These are phyloP conservation scores for Tuber calosporum DNA, from an alignment of 495 filamentous ascomycete genomes.

Conservation along the genomic window DNA sequence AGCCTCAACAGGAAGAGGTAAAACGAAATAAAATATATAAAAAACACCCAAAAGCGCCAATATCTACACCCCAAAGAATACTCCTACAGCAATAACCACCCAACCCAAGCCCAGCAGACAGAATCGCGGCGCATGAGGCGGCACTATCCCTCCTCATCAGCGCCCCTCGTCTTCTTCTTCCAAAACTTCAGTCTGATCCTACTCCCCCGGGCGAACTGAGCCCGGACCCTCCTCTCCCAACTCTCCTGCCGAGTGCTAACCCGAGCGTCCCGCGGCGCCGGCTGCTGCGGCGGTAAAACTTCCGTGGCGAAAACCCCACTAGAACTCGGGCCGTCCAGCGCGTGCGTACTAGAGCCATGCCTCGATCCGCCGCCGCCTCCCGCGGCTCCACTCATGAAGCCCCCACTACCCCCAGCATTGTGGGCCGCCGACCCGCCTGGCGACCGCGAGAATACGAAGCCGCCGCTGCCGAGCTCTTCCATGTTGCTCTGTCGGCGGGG, in stretches of 20 bases:
- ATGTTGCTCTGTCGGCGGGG: constrained; percentile 24
- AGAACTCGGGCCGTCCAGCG: not conserved
- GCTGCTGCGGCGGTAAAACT: not conserved
- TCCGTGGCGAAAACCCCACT: constrained; percentile 10
- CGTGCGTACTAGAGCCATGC: not conserved
- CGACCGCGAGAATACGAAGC: not conserved
- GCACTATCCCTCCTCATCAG: not conserved
- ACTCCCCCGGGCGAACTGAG: constrained; percentile 22
- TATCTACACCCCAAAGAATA: constrained; percentile 2
- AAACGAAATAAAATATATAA: constrained; percentile 19
- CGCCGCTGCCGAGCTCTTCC: constrained; percentile 12
- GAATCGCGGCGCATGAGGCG: not conserved
- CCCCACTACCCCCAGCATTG: not conserved
- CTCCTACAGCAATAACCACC: not conserved
- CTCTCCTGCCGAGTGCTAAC: constrained; percentile 31
- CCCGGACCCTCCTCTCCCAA: constrained; percentile 36
- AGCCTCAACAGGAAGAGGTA: constrained; percentile 17
- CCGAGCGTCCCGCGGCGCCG: not conserved
- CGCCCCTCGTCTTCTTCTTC: constrained; percentile 22
- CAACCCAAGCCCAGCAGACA: not conserved
- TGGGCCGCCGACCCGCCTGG: not conserved
- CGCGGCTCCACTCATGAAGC: not conserved
- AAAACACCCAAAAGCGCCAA: constrained; percentile 7
- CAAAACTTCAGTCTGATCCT: constrained; percentile 25
- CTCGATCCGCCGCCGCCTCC: not conserved